Evolutionary conservation across 1,284 basidiomycete genomes (phyloP).

Genomic region (Cystobasidium slooffiae): DNA sequence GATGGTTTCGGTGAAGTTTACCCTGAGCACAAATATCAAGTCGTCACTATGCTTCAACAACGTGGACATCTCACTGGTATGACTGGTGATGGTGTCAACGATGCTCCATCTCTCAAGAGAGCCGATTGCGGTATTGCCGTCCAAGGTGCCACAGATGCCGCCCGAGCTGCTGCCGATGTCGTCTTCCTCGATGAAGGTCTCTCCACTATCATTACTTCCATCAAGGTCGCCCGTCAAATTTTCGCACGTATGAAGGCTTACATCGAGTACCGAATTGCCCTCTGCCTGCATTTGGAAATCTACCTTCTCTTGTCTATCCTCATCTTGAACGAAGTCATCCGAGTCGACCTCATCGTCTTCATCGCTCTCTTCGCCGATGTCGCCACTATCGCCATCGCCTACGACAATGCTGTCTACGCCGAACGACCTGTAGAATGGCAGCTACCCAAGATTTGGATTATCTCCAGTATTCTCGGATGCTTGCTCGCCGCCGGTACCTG

Average conservation of each 20-base stretch:
- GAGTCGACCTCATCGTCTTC: slow-evolving; percentile 65
- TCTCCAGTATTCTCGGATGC: slow-evolving; percentile 60
- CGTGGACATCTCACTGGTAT: slow-evolving; percentile 65
- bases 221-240: slow-evolving; percentile 66
- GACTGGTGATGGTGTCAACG: slow-evolving; percentile 60
- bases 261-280: slow-evolving; percentile 61
- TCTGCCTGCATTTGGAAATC: slow-evolving; percentile 65
- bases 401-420: slow-evolving; percentile 63
- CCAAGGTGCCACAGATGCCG: slow-evolving; percentile 62
- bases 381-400: slow-evolving; percentile 52
- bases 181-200: slow-evolving; percentile 61
- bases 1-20: slow-evolving; percentile 67
- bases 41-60: slow-evolving; percentile 64
- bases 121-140: slow-evolving; percentile 62
- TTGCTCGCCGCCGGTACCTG: slow-evolving; percentile 63
- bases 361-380: slow-evolving; percentile 65
- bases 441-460: slow-evolving; percentile 65
- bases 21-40: slow-evolving; percentile 64
- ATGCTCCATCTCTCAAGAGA: slow-evolving; percentile 61
- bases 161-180: slow-evolving; percentile 62
- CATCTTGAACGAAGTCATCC: slow-evolving; percentile 64
- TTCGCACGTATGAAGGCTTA: slow-evolving; percentile 66
- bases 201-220: slow-evolving; percentile 63
- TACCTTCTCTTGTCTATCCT: slow-evolving; percentile 63
- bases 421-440: slow-evolving; percentile 65